Base-by-base conservation (phyloP, 2,329 filamentous ascomycete species). In the Nakataea oryzae region DNA sequence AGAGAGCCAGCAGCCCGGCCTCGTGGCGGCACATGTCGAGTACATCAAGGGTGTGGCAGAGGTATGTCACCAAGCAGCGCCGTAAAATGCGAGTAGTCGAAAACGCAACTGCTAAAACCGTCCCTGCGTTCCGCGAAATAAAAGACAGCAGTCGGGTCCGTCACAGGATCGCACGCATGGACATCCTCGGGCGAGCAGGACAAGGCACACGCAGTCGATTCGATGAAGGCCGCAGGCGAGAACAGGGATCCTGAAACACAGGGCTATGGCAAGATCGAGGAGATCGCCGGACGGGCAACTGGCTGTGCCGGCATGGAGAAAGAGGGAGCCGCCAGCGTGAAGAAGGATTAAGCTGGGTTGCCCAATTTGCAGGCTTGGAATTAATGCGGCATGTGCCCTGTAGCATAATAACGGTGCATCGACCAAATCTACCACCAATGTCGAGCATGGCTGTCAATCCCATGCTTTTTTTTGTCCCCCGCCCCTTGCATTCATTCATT, bases 281-380 rank as follows among this genome's bases (percentile, higher is more conserved):
- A 89, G 75, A 69, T 86, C 58, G 82, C 85, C 0, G 87, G 87
- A 7, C 83, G 82, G 69, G 73, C 81, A 0, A 80, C 84, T 0
- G 87, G 87, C 0, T 90, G 87, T 66, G 84, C 87, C 72, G 87
- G 87, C 0, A 90, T 90, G 87, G 75, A 82, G 72, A 78, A 80
- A 62, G 86, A 88, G 71, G 86, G 86, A 0, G 77, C 74, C 17
- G 78, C 76, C 24, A 86, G 82, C 68, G 74, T 72, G 62, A 74
- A 71, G 64, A 62, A 59, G 61, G 47, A 62, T 6, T 62, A 50
- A 27, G 9, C 26, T 26, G 2, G 54, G n/a, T 32, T 29, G 34
- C 1, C 29, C 34, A 12, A 54, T 34, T 24, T 26, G 21, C 21
- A 24, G 41, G 17, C 24, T 11, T 50, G 21, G 6, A 11, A 17